Evolutionary conservation across 2,329 filamentous ascomycete genomes (phyloP), one percentile per base, ranked within the genome.

Genomic region (Corynespora cassiicola): DNA sequence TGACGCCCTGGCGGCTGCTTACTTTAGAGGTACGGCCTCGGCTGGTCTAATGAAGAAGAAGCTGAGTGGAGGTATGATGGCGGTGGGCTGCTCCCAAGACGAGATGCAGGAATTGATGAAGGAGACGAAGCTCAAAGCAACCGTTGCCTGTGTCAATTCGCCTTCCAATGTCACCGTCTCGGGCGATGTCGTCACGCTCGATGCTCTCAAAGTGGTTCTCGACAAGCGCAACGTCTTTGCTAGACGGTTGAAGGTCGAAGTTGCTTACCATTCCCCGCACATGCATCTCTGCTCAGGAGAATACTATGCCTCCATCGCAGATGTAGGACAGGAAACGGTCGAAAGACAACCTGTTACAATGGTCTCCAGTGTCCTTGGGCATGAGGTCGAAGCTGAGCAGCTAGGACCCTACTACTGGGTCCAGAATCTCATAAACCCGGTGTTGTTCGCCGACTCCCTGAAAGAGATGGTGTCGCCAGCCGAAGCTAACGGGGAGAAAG

Each of bases 231-330:
- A 61, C 4, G 63, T 63, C 7, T 74, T 74, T 39, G 60, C 56
- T 4, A 60, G 70, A 3, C 33, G 54, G 9, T 62, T 77, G 3
- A 63, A 62, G 38, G 70, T 75, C 1, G 66, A 72, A 17, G 63
- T 55, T 9, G 75, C 74, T 0, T 77, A 76, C 34, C 75, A 76
- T 37, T 74, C 70, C 1, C 60, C 63, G 20, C 69, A 75, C 28
- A 74, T 74, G 69, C 19, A 56, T 3, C 15, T 37, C 59, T 6
- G 54, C 60, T 34, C 42, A 17, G 27, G 23, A 8, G 26, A 47
- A 3, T 54, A 58, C 30, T 51, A 45, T 5, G 6, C 6, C 6
- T 33, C 31, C 12, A 7, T 24, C 8, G n/a, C 7, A 33, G 6
- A 10, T 33, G 11, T 12, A 16, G 20, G 7, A 24, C 19, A 7